Evolutionary conservation across 2,329 filamentous ascomycete species (phyloP), one percentile per base, ranked within the genome.

Genomic region (Cryphonectria parasitica): DNA sequence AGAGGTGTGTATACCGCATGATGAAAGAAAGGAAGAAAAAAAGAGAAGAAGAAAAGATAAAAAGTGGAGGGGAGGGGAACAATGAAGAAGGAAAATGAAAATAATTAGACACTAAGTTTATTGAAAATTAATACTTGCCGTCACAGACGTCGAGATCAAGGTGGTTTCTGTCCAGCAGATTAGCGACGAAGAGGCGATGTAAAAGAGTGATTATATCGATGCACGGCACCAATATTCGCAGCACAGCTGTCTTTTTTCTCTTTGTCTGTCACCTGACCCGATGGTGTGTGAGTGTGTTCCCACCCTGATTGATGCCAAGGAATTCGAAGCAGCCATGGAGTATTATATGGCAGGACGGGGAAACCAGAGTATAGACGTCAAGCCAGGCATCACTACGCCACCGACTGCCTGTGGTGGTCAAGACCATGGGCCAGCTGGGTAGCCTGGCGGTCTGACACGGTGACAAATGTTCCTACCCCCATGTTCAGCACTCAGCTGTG

Each of bases 1-100:
- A 56, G 22, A 68, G 31, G 58, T 67, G 56, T n/a, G 67, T 72
- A 10, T 72, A 72, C 28, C 71, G 68, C 71, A 72, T 72, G 25
- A 36, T 70, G n/a, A 68, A 61, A 56, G 54, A 13, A 6, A 49
- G 22, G 17, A 45, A 3, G 41, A 22, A 49, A 34, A 2, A 31
- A 56, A 1, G 15, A 7, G 2, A 36, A 17, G 10, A 34, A n/a
- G n/a, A n/a, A n/a, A 34, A 22, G 31, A 34, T 17, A 11, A n/a
- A n/a, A n/a, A n/a, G n/a, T n/a, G n/a, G n/a, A n/a, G n/a, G n/a
- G n/a, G n/a, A n/a, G n/a, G n/a, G n/a, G n/a, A n/a, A 17, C 6
- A 15, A 8, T 17, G 8, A 5, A 58, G 31, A 8, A 58, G 28
- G 6, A 34, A 22, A 10, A 60, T n/a, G 11, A 17, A 4, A 11